These are phyloP conservation scores for Calocybe cyanea DNA, from an alignment of 768 basidiomycete species.

Conservation along the genomic window DNA sequence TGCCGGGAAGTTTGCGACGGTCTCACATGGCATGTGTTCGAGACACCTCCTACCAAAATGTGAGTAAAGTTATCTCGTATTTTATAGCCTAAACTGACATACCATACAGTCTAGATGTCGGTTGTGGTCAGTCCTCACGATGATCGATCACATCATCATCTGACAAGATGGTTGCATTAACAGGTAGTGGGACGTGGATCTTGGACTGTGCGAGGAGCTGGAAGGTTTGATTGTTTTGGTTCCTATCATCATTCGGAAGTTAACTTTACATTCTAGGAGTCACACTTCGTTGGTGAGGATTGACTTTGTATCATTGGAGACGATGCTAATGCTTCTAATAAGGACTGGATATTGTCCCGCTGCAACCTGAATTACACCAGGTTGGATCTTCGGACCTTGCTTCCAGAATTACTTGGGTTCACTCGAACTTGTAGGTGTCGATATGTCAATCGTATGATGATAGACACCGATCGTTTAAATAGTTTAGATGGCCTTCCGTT, in stretches of 20 bases:
- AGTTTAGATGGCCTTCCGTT: constrained; percentile 72
- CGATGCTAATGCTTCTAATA: not conserved
- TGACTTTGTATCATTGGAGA: not conserved
- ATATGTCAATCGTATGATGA: constrained; percentile 3
- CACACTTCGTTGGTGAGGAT: constrained; percentile 56
- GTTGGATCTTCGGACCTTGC: constrained; percentile 56
- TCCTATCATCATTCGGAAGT: constrained; percentile 2
- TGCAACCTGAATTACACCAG: constrained; percentile 64
- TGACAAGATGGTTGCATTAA: not conserved
- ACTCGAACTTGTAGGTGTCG: constrained; percentile 61
- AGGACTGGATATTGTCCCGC: constrained; percentile 70
- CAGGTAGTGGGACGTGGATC: constrained; percentile 75
- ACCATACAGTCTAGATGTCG: constrained; percentile 56
- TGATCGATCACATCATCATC: too few species aligned
- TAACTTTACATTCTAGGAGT: constrained; percentile 32
- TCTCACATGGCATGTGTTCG: constrained; percentile 63
- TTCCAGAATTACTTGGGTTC: constrained; percentile 65
- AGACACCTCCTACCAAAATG: constrained; percentile 58
- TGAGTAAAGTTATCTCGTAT: constrained; percentile 26
- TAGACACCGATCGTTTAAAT: constrained; percentile 6
- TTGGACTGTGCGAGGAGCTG: constrained; percentile 59
- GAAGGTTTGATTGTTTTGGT: constrained; percentile 43
- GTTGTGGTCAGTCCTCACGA: constrained; percentile 51
- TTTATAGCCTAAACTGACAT: constrained; percentile 7
- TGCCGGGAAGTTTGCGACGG: constrained; percentile 52